Evolutionary conservation across 805 yeast species (phyloP), one percentile per base, ranked within the genome.

Genomic region (Starmera quercuum): DNA sequence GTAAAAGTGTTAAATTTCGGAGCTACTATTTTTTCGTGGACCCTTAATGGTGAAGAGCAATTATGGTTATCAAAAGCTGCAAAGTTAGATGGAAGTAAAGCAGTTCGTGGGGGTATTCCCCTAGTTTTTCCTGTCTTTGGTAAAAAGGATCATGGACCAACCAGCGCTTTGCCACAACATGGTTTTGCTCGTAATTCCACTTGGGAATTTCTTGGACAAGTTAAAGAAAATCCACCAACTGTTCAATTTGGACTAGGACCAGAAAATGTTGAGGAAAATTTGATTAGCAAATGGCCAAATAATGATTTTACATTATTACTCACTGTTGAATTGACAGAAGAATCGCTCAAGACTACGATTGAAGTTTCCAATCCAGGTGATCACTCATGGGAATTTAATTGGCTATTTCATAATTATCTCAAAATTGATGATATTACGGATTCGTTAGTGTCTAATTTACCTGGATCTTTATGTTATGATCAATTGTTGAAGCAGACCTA

Each of bases 21-120:
- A 22, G 98, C 97, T 35, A 84, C 88, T 15, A 78, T 88, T 4
- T 58, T 73, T 22, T 83, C 95, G 1, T 92, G 97, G 97, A 68
- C 63, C 32, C 53, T 79, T 22, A 61, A 70, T 16, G 84, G 82
- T 21, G 57, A 64, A 33, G 97, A 92, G 57, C 88, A 84, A 60
- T 67, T 92, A 37, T 92, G 95, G 95, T 63, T 81, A 20, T 73
- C 81, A 7, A 56, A 64, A 9, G 90, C 73, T 25, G 95, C 97
- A 30, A 76, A 78, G 48, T 62, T 90, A 40, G 97, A 92, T 52
- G 97, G 97, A 9, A 63, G 90, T 29, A 83, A 82, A 53, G 94
- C 98, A 2, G 97, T 92, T 14, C 75, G 98, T 56, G 98, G 98
- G 44, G 98, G 98, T 33, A 84, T 92, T 34, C 98, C 98, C 10